Base-by-base conservation (phyloP, 2,329 filamentous ascomycete genomes). In the Hirsutella minnesotensis region DNA sequence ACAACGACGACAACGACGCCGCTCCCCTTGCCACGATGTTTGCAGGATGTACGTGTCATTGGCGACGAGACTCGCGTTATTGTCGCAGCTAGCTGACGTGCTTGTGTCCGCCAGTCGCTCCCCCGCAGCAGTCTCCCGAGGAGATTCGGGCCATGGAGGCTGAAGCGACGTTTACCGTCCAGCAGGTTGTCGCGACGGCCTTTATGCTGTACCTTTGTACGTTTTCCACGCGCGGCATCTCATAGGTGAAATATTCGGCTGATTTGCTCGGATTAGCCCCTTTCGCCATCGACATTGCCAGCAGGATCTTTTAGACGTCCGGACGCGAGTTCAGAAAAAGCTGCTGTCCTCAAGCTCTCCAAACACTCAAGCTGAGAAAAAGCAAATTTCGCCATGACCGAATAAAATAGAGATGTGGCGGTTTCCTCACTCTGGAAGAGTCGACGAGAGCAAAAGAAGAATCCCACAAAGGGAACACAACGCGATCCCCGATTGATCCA, bases 201-300 rank as follows among this genome's bases (percentile, higher is more conserved):
- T 69, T 81, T 33, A 62, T 84, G 40, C 72, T 92, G 39, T 90
- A 90, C 60, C 66, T 92, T 47, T 86, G 86, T 92, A 77, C 4
- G 35, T 22, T 13, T 18, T 16, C 7, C 18, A 15, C 30, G 27
- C n/a, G n/a, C 21, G 18, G n/a, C 5, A 30, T 9, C 22, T 44
- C 21, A 34, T 33, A 24, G 12, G 37, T 19, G 36, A 21, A 12
- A 5, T n/a, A 24, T 19, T 21, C 15, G 43, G 9, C 5, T 27
- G 19, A 27, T 49, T 54, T 29, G 16, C 30, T 15, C 3, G 13
- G 4, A n/a, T 12, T 29, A 79, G 76, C 74, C 44, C 75, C 75
- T 42, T 79, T 79, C 54, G 67, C 72, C 49, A 65, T 79, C 54
- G 72, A 79, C 47, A 68, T 69, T 51, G 61, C 66, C 44, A 64